Evolutionary conservation across 192 early-diverging fungal species (phyloP), one percentile per base, ranked within the genome.

Genomic region (Coemansia umbellata): DNA sequence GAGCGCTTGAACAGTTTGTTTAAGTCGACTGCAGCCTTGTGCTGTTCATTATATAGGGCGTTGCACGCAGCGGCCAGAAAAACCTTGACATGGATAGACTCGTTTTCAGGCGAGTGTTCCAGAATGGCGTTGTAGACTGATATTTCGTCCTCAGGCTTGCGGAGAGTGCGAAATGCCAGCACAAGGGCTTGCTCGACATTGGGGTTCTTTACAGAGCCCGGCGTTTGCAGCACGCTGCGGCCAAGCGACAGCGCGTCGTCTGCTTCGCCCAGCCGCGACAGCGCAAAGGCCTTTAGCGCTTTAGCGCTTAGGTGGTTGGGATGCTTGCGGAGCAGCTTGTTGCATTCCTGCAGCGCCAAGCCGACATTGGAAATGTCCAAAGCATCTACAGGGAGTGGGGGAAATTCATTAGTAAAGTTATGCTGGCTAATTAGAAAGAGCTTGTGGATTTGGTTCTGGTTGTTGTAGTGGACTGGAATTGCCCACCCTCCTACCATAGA

Each of bases 31-130:
- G 92, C 90, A 5, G 83, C 85, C 80, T 87, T 52, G 33, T 58
- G 55, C 31, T 66, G 54, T 35, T 68, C 66, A 42, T 55, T 87
- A 35, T 71, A 83, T 77, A 91, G 79, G 3, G 73, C 40, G 23
- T 55, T 83, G 36, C 88, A 78, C 1, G 86, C 88, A 26, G 92
- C 69, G 0, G 84, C 84, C 89, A 94, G 91, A 63, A 90, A 94
- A 81, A 84, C 82, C 45, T 91, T 85, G 36, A 74, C 82, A 8
- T 78, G 83, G 26, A 89, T 64, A 41, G 88, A 84, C 55, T 91
- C 88, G 47, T 89, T 86, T 17, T 78, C 70, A 11, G 90, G 86
- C 30, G 74, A 59, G 7, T 53, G 31, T 32, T 66, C 72, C 19
- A 74, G 80, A 5, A 89, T 90, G 11, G 70, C 82, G 35, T 82